Conservation (phyloP, 2,329 filamentous ascomycete genomes). For the Stenocarpella maydis region DNA sequence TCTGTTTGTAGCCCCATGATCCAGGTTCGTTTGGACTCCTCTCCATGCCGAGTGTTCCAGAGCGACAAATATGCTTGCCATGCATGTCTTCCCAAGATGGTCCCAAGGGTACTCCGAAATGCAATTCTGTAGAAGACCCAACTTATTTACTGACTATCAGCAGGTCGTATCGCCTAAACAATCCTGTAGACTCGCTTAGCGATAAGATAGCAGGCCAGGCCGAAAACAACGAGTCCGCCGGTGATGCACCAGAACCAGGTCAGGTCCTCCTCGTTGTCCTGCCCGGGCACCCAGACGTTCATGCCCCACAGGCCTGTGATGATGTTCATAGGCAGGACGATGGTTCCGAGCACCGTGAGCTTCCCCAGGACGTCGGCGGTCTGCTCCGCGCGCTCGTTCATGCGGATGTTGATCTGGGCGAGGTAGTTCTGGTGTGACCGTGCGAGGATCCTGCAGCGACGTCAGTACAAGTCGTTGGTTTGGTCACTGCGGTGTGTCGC, state of each 20-base stretch:
- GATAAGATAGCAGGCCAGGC: constrained; percentile 78
- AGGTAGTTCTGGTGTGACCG: constrained; percentile 96
- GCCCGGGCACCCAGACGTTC: constrained; percentile 96
- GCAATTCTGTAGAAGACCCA: background rate
- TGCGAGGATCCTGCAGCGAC: constrained; percentile 74
- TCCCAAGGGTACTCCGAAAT: background rate
- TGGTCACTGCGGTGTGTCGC: constrained; percentile 35
- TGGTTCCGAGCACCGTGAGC: constrained; percentile 93
- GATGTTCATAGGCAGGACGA: constrained; percentile 98
- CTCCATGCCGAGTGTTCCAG: background rate
- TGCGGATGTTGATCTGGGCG: constrained; percentile 98
- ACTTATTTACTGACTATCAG: background rate
- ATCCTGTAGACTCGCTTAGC: constrained; percentile 87
- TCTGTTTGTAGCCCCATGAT: constrained; percentile 6
- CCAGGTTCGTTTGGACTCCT: background rate
- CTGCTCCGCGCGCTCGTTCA: constrained; percentile 97
- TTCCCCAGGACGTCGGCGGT: constrained; percentile 95
- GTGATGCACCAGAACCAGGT: constrained; percentile 81
- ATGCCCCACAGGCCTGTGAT: constrained; percentile 99
- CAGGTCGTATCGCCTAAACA: constrained; percentile 56
- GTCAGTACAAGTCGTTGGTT: background rate
- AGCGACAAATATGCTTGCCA: background rate
- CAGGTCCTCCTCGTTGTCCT: constrained; percentile 79
- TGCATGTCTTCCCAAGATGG: background rate
- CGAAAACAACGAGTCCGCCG: constrained; percentile 79